A percentile compares a stretch with the other conserved stretches of the same genome.
Evolutionary conservation across 2,329 filamentous ascomycete species (phyloP).

Genomic region (Fusarium sterilihyphosum): DNA sequence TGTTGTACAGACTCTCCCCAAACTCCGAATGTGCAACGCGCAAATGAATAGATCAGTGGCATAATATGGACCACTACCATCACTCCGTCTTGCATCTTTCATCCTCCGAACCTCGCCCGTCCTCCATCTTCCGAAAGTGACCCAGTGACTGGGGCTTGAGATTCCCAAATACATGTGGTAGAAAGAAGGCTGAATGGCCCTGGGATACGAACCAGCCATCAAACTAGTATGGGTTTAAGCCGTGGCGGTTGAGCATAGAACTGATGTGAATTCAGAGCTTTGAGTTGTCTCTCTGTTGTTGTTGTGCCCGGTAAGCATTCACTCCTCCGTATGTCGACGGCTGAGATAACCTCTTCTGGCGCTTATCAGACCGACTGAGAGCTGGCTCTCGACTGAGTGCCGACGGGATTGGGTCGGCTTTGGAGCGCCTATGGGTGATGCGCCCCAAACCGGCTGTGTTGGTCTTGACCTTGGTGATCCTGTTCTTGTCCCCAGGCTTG

Average conservation of each 20-base stretch:
- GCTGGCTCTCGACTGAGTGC: not conserved
- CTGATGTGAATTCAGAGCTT: not conserved
- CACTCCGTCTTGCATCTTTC: not conserved
- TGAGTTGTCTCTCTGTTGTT: not conserved
- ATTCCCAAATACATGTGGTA: not conserved
- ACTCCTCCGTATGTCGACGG: slow-evolving; percentile 39
- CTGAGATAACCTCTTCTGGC: slow-evolving; percentile 3
- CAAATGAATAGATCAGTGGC: not conserved
- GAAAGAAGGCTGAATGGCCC: not conserved
- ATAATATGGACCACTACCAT: not conserved
- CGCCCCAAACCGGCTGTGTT: not conserved
- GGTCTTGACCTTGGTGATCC: not conserved
- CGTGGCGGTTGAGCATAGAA: not conserved
- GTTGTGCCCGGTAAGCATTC: slow-evolving; percentile 40
- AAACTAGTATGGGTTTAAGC: accelerated
- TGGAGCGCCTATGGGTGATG: not conserved
- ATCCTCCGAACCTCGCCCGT: not conserved
- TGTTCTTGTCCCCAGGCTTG: slow-evolving; percentile 14
- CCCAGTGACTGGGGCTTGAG: not conserved
- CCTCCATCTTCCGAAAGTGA: not conserved
- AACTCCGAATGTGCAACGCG: not conserved
- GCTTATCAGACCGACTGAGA: slow-evolving; percentile 4
- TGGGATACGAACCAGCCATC: not conserved
- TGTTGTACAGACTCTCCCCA: not conserved
- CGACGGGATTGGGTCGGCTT: not conserved